Base-by-base conservation (phyloP, 345 rosid genomes). In the Dovyalis caffra region DNA sequence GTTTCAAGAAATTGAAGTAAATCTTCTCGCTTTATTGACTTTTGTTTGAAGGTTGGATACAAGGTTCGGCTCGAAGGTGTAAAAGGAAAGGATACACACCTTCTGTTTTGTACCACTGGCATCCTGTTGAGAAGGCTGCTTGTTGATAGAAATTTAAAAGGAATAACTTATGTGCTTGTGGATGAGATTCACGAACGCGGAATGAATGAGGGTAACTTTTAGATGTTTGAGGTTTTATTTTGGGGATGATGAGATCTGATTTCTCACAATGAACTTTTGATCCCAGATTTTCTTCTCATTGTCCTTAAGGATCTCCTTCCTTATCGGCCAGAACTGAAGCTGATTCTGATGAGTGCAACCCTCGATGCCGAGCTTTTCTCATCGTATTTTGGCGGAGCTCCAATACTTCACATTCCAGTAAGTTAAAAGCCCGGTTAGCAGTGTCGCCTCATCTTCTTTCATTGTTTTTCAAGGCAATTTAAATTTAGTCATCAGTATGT, bases 181-280 rank as follows among this genome's bases (percentile, higher is more conserved):
- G 98, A 94, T 82, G 98, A 94, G 87, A 92, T 94, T 79, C 98
- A 94, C 74, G 98, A 94, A 77, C 98, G 97, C 76, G 98, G 97
- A 85, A 92, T 94, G 95, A 91, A 90, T 80, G 98, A 92, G 82
- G 98, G 98, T 90, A 88, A 78, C 26, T 77, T 20, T 74, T 70
- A 71, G 73, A 68, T 33, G 32, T 64, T 61, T 31, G 71, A 67
- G 66, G 49, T 38, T 71, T 40, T 43, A 9, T 43, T 60, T 61
- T 45, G 53, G 70, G 75, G 64, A 73, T 76, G 62, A 26, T 71
- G 74, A 70, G 80, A 57, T 77, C 47, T 49, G 66, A 51, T 76
- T 70, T 80, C 86, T 90, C 20, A 83, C 66, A 25, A 51, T 77
- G 56, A 49, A 64, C 38, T 35, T 79, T 71, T 82, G 70, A 66